Conservation (phyloP, 1,284 basidiomycete genomes). For the Cryptococcus sp. region DNA sequence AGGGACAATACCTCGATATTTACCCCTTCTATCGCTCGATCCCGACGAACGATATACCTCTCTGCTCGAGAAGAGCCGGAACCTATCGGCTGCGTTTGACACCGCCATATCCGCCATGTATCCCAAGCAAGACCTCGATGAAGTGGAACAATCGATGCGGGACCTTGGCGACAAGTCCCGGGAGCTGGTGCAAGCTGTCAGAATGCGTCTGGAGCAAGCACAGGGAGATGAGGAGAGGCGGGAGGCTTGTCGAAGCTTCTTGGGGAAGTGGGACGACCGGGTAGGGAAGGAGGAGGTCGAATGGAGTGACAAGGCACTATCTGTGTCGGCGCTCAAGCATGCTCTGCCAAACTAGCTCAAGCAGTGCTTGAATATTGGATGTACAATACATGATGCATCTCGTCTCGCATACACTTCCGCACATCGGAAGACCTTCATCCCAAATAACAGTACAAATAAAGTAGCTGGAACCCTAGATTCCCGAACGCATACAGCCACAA, state of each 20-base stretch:
- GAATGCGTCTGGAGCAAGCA: neutral
- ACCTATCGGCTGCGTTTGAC: constrained; percentile 30
- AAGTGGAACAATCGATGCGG: constrained; percentile 21
- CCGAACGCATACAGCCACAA: too few species aligned
- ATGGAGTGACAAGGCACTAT: constrained; percentile 20
- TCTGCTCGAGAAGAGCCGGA: constrained; percentile 11
- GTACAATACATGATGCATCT: too few species aligned
- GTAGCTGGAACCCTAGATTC: too few species aligned
- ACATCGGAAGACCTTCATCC: too few species aligned
- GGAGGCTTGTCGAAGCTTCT: constrained; percentile 11
- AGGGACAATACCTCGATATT: constrained; percentile 28
- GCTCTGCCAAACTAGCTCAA: constrained; percentile 1
- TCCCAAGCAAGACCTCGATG: constrained; percentile 32
- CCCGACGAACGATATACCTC: constrained; percentile 13
- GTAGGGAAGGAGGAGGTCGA: constrained; percentile 19
- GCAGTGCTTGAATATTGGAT: too few species aligned
- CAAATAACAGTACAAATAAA: too few species aligned
- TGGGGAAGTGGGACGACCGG: constrained; percentile 26
- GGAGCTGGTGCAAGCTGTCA: constrained; percentile 9
- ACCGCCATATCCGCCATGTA: constrained; percentile 30
- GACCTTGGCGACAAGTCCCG: constrained; percentile 14
- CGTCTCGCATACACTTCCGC: too few species aligned
- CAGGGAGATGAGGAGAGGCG: neutral
- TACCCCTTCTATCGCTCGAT: constrained; percentile 16
- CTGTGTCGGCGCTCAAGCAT: neutral